Evolutionary conservation across 2,329 filamentous ascomycete species (phyloP), one percentile per base, ranked within the genome.

Genomic region (Elsinoe necatrix): DNA sequence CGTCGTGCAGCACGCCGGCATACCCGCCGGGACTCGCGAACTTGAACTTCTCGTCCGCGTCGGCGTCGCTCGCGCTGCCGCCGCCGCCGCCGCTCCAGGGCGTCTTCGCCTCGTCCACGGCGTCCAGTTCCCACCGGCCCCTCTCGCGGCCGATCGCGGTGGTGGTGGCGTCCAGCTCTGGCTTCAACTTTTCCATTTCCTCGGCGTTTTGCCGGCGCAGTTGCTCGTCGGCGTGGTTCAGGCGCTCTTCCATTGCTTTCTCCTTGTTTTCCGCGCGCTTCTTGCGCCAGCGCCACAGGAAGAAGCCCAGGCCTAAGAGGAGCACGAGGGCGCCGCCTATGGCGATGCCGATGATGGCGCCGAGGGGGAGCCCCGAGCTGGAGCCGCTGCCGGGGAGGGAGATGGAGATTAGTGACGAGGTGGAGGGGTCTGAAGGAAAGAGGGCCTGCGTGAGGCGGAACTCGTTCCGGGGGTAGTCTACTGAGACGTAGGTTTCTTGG

Each of bases 11-110:
- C 27, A 52, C 41, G 11, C 12, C 6, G 14, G 5, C 34, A n/a
- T 37, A n/a, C 34, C 48, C 48, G n/a, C 31, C 29, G 2, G 48
- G 48, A 16, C 25, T 52, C 7, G 25, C 34, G n/a, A 34, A 52
- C 16, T 39, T 35, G 12, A 35, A 61, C 89, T 95, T 73, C 80
- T 93, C 23, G 88, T 92, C 70, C 78, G 84, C 21, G 83, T 96
- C 27, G n/a, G n/a, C n/a, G n/a, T n/a, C n/a, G n/a, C n/a, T n/a
- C n/a, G n/a, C n/a, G n/a, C n/a, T n/a, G 89, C 87, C 23, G 85
- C 83, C 66, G 75, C 97, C 56, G 83, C 82, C 41, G 78, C 84
- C 25, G 81, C 84, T 66, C 80, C 84, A 12, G 4, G 48, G 48
- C 48, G 48, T 52, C 48, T 52, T 52, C 25, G 48, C 16, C 48